phyloP scores from a whole-genome alignment of 768 basidiomycete species.

The Hypholoma sublateritium region DNA sequence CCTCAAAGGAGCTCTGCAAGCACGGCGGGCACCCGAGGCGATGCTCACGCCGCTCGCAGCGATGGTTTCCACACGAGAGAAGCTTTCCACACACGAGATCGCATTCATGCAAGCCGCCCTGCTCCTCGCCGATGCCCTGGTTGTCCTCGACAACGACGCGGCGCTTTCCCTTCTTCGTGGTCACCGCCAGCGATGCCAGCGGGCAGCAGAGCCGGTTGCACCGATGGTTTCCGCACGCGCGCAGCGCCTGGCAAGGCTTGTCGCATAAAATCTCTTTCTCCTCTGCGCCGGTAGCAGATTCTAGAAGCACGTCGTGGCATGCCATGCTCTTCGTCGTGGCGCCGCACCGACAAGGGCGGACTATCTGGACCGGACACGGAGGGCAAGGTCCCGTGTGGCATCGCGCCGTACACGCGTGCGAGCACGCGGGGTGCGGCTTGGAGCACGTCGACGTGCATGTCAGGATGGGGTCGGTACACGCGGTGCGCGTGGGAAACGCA shows the following conservation, averaged over 20 bases:
- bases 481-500: conserved; percentile 41
- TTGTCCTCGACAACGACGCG: conserved; percentile 29
- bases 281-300: conserved; percentile 24
- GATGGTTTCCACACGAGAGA: conserved; percentile 75
- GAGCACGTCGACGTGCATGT: conserved; percentile 73
- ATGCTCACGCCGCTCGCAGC: conserved; percentile 81
- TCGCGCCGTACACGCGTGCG: conserved; percentile 63
- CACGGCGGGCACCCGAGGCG: conserved; percentile 80
- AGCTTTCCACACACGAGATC: conserved; percentile 76
- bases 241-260: conserved; percentile 70
- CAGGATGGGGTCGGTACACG: conserved; percentile 77
- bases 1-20: conserved; percentile 87
- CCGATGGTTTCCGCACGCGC: conserved; percentile 85
- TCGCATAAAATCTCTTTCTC: conserved; percentile 75
- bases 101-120: conserved; percentile 78
- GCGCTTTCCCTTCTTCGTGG: conserved; percentile 61
- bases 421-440: conserved; percentile 63
- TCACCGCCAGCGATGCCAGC: conserved; percentile 59
- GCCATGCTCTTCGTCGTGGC: conserved; percentile 52
- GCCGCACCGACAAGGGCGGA: conserved; percentile 87
- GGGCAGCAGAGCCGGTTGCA: conserved; percentile 90
- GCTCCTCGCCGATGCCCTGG: conserved; percentile 50
- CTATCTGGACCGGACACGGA: conserved; percentile 69
- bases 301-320: conserved; percentile 50
- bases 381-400: conserved; percentile 85